phyloP scores from a whole-genome alignment of 2,329 filamentous ascomycete species.

The Cercospora canescens region DNA sequence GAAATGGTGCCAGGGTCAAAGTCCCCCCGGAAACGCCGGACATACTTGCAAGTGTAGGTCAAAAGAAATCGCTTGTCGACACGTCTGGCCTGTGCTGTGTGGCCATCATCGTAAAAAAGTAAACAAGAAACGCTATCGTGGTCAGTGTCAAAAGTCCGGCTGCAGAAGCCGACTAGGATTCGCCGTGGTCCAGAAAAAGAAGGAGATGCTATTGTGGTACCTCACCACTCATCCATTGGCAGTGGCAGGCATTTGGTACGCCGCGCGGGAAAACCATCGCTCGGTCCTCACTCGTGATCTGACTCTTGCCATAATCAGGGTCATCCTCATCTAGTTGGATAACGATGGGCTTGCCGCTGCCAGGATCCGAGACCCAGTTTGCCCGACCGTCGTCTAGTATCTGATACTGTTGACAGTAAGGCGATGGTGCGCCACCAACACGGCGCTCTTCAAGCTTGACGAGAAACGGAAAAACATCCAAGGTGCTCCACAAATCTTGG shows the following conservation, averaged over 20 bases:
- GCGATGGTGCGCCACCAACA: slow-evolving; percentile 41
- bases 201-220: slow-evolving; percentile 1
- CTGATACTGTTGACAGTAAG: slow-evolving; percentile 67
- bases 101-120: slow-evolving; percentile 10
- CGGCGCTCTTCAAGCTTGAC: slow-evolving; percentile 69
- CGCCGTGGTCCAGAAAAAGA: background rate
- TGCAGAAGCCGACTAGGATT: background rate
- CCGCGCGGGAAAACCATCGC: slow-evolving; percentile 21
- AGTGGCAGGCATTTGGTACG: slow-evolving; percentile 36
- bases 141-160: slow-evolving; percentile 3
- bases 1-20: background rate
- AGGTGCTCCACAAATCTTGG: slow-evolving; percentile 7
- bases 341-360: slow-evolving; percentile 37
- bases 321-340: slow-evolving; percentile 44
- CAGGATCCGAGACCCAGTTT: slow-evolving; percentile 36
- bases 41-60: background rate
- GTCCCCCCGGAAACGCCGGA: slow-evolving; percentile 13
- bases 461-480: slow-evolving; percentile 49
- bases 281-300: slow-evolving; percentile 20
- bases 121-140: background rate
- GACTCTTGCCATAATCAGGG: slow-evolving; percentile 34
- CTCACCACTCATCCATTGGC: slow-evolving; percentile 37
- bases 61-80: background rate
- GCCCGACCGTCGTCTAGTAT: slow-evolving; percentile 55
- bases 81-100: slow-evolving; percentile 11